These are phyloP conservation scores for Marasmius tenuissimus DNA, from an alignment of 1,284 basidiomycete genomes.

Conservation along the genomic window DNA sequence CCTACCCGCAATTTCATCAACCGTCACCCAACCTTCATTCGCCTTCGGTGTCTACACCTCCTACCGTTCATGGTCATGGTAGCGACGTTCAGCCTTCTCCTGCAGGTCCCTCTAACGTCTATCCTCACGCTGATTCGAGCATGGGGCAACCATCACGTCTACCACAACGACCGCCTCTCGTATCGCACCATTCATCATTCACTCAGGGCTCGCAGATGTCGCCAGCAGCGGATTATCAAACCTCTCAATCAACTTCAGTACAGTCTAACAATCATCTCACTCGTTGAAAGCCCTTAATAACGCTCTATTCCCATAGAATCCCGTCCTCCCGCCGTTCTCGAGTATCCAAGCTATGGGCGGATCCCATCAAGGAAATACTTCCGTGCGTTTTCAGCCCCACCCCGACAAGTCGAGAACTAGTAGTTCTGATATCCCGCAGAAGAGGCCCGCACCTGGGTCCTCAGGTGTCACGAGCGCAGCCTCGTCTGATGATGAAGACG, in stretches of 20 bases:
- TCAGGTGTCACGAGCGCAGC: constrained; percentile 73
- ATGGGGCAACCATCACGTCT: constrained; percentile 13
- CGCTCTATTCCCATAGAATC: constrained; percentile 37
- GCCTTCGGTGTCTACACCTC: constrained; percentile 61
- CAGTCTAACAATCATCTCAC: constrained; percentile 2
- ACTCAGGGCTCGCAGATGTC: constrained; percentile 11
- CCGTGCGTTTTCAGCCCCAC: constrained; percentile 54
- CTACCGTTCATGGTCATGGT: constrained; percentile 44
- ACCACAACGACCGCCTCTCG: constrained; percentile 6
- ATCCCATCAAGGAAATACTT: constrained; percentile 50
- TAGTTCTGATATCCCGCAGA: constrained; percentile 29
- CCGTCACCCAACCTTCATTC: constrained; percentile 69
- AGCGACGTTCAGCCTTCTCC: constrained; percentile 34
- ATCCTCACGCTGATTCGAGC: constrained; percentile 19
- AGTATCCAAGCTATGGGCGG: constrained; percentile 61
- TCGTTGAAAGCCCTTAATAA: constrained; percentile 11
- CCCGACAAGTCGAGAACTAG: constrained; percentile 32
- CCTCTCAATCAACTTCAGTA: constrained; percentile 6
- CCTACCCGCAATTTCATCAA: constrained; percentile 55
- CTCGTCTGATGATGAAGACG: constrained; percentile 74
- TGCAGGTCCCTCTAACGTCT: constrained; percentile 26
- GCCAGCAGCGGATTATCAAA: constrained; percentile 10
- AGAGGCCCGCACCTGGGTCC: constrained; percentile 57
- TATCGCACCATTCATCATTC: constrained; percentile 3
- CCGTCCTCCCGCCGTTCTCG: constrained; percentile 70